phyloP scores from a whole-genome alignment of 2,329 filamentous ascomycete species.

The Atkinsonella texensis region DNA sequence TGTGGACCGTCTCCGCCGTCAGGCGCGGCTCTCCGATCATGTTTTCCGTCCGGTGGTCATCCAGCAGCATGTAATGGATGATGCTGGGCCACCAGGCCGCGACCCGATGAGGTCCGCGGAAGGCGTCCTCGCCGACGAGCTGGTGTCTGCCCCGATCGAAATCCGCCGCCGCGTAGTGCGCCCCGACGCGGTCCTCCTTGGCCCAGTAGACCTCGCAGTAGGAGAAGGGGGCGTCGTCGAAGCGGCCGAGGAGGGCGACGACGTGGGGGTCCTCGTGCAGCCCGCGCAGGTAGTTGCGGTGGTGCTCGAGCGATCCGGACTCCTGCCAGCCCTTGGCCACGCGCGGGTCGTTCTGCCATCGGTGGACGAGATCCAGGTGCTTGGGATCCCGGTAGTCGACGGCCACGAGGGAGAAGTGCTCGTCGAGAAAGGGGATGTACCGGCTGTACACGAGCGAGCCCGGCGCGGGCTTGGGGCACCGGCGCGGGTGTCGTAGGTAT shows the following conservation, averaged over 20 bases:
- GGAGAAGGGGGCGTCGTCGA: slow-evolving; percentile 57
- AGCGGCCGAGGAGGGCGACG: slow-evolving; percentile 53
- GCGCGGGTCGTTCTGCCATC: slow-evolving; percentile 70
- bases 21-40: slow-evolving; percentile 52
- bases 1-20: neutral
- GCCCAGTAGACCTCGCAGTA: slow-evolving; percentile 59
- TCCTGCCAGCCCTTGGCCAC: slow-evolving; percentile 68
- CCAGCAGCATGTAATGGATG: slow-evolving; percentile 52
- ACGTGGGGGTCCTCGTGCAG: slow-evolving; percentile 58
- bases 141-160: slow-evolving; percentile 48
- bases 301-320: slow-evolving; percentile 58
- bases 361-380: slow-evolving; percentile 58
- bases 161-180: slow-evolving; percentile 42
- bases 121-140: slow-evolving; percentile 45
- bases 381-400: slow-evolving; percentile 49
- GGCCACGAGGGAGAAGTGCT: slow-evolving; percentile 61
- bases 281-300: slow-evolving; percentile 29
- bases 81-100: slow-evolving; percentile 49
- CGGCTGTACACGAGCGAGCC: slow-evolving; percentile 61
- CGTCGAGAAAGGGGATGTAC: slow-evolving; percentile 59
- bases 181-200: slow-evolving; percentile 43
- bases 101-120: slow-evolving; percentile 48
- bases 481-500: slow-evolving; percentile 48
- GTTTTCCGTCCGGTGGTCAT: slow-evolving; percentile 43
- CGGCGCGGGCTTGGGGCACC: slow-evolving; percentile 53